Conservation (phyloP, 2,329 filamentous ascomycete species). For the Hymenoscyphus repandus region DNA sequence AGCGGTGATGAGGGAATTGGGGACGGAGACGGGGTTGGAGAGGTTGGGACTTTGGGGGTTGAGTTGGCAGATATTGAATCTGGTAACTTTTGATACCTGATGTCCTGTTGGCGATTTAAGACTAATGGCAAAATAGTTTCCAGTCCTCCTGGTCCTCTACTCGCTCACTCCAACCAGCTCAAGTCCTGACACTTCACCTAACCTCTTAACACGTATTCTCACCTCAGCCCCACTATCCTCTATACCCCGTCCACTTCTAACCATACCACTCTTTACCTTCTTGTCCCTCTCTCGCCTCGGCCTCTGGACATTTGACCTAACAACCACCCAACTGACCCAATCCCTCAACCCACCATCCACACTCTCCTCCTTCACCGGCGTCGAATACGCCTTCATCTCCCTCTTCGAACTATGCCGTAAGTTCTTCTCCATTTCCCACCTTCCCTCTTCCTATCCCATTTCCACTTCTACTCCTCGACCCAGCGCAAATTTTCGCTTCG, state of each 20-base stretch:
- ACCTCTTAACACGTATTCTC: constrained; percentile 6
- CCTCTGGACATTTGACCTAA: constrained; percentile 41
- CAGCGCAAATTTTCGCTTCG: no score
- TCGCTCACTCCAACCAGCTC: constrained; percentile 23
- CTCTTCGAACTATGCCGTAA: constrained; percentile 35
- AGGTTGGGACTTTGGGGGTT: constrained; percentile 39
- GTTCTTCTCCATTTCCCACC: no score
- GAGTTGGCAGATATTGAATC: constrained; percentile 36
- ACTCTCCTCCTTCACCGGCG: constrained; percentile 38
- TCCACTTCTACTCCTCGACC: no score
- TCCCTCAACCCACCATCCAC: constrained; percentile 32
- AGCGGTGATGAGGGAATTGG: constrained; percentile 8
- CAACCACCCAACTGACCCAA: constrained; percentile 40
- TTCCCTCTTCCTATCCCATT: no score
- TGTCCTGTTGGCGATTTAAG: no score
- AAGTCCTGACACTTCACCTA: constrained; percentile 13
- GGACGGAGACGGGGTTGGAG: constrained; percentile 31
- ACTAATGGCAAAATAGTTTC: constrained; percentile 24
- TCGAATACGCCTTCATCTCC: constrained; percentile 37
- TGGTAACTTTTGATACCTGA: constrained; percentile 28
- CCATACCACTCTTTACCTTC: constrained; percentile 35
- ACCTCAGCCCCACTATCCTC: not conserved
- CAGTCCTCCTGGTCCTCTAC: constrained; percentile 34
- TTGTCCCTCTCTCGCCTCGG: constrained; percentile 39
- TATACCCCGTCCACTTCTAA: constrained; percentile 19